A percentile compares a stretch with the other conserved stretches of the same genome.
phyloP scores from a whole-genome alignment of 2,329 filamentous ascomycete species.

The Fusarium sambucinum region DNA sequence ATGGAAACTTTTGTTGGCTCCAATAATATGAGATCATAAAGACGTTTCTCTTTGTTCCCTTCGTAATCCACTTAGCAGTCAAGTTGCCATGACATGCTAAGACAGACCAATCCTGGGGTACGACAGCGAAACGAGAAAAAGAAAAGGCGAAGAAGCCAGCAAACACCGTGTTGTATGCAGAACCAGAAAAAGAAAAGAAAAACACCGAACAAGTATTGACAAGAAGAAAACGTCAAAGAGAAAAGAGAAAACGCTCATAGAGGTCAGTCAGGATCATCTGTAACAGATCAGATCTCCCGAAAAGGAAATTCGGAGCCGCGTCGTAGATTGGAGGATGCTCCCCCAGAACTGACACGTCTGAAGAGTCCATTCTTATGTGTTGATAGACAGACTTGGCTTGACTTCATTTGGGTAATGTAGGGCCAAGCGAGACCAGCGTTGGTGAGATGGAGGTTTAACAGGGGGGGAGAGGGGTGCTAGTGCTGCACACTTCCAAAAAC shows the following conservation, averaged over 20 bases:
- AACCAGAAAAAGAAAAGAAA: background rate
- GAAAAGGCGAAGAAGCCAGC: background rate
- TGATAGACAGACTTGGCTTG: slow-evolving; percentile 4
- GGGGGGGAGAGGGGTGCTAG: slow-evolving; percentile 37
- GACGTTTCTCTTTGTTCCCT: slow-evolving; percentile 28
- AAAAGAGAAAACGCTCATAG: slow-evolving; percentile 20
- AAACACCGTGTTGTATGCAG: slow-evolving; percentile 33
- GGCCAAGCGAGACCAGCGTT: slow-evolving; percentile 37
- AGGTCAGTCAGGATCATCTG: slow-evolving; percentile 23
- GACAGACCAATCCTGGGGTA: slow-evolving; percentile 9
- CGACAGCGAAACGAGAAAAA: slow-evolving; percentile 13
- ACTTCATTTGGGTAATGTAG: slow-evolving; percentile 20
- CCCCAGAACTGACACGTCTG: slow-evolving; percentile 25
- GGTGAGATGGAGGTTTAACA: slow-evolving; percentile 20
- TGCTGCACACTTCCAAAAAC: slow-evolving; percentile 48
- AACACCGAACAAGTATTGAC: slow-evolving; percentile 9
- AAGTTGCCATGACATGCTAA: slow-evolving; percentile 6
- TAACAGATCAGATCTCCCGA: slow-evolving; percentile 25
- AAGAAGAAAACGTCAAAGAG: slow-evolving; percentile 9
- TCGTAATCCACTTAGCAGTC: slow-evolving; percentile 16
- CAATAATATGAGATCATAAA: slow-evolving; percentile 33
- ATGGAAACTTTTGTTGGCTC: slow-evolving; percentile 30
- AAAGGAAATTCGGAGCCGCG: slow-evolving; percentile 23
- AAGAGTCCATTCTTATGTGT: slow-evolving; percentile 12
- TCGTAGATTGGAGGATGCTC: slow-evolving; percentile 35